phyloP scores from a whole-genome alignment of 306 rosid species.

The Cucumis cinereus region DNA sequence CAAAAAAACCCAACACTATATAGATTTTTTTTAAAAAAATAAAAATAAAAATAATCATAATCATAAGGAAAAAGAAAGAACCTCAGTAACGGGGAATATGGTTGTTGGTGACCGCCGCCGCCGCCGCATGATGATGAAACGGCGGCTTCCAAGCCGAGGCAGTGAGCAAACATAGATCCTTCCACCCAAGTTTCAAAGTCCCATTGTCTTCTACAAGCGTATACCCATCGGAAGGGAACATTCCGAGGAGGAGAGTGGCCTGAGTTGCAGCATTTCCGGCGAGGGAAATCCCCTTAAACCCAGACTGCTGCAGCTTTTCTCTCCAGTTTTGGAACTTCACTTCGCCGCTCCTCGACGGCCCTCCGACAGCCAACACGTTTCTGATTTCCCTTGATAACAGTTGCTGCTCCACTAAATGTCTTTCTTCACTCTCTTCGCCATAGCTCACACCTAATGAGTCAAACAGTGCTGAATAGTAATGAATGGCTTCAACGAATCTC shows the following conservation, averaged over 20 bases:
- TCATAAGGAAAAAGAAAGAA: neutral
- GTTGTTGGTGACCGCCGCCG: neutral
- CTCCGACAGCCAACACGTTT: conserved; percentile 81
- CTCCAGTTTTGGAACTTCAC: conserved; percentile 88
- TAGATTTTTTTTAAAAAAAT: neutral
- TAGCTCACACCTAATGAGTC: conserved; percentile 91
- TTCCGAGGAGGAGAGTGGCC: conserved; percentile 75
- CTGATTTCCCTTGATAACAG: conserved; percentile 79
- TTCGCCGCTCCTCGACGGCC: conserved; percentile 81
- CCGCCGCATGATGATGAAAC: conserved; percentile 7
- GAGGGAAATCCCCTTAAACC: conserved; percentile 69
- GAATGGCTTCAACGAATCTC: conserved; percentile 95
- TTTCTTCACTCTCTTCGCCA: conserved; percentile 90
- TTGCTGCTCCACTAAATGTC: conserved; percentile 95
- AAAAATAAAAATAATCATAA: no score
- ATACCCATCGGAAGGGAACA: conserved; percentile 96
- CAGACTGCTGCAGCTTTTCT: conserved; percentile 78
- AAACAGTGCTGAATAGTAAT: conserved; percentile 90
- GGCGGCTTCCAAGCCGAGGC: conserved; percentile 99
- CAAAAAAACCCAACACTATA: neutral
- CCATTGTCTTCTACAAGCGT: conserved; percentile 95
- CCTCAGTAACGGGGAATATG: conserved; percentile 3
- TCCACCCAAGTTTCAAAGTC: conserved; percentile 92
- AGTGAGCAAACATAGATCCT: conserved; percentile 91
- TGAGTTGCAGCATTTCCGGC: conserved; percentile 97